These are phyloP conservation scores for Aureobasidium sp. DNA, from an alignment of 2,329 filamentous ascomycete species.

Conservation along the genomic window DNA sequence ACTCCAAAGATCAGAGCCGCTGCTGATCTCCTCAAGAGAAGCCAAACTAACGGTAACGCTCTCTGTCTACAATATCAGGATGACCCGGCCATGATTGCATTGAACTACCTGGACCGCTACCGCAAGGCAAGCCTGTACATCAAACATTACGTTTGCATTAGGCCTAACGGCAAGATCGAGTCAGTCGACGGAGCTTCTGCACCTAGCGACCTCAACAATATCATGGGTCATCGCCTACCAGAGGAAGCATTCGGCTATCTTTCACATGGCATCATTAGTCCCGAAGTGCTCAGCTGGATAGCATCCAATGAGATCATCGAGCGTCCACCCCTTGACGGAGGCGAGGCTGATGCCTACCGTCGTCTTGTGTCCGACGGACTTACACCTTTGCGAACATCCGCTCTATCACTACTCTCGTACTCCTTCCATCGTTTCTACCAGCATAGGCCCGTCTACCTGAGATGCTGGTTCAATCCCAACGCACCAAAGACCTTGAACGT, in stretches of 20 bases:
- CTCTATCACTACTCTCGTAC: conserved; percentile 70
- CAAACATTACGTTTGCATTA: conserved; percentile 79
- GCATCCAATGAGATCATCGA: conserved; percentile 72
- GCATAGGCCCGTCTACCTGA: conserved; percentile 68
- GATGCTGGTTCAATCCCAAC: conserved; percentile 74
- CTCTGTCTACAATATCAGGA: conserved; percentile 71
- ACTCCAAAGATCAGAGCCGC: conserved; percentile 62
- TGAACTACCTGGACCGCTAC: conserved; percentile 78
- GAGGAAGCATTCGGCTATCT: conserved; percentile 88
- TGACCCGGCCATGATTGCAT: conserved; percentile 62
- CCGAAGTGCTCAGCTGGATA: conserved; percentile 74
- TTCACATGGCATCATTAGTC: conserved; percentile 71
- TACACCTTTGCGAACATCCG: conserved; percentile 65
- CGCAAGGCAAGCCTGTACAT: conserved; percentile 78
- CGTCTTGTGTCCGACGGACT: conserved; percentile 69
- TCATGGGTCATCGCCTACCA: conserved; percentile 82
- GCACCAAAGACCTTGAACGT: conserved; percentile 45
- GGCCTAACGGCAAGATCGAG: conserved; percentile 66
- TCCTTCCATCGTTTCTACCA: conserved; percentile 77
- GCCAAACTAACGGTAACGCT: conserved; percentile 61
- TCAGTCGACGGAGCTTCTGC: conserved; percentile 67
- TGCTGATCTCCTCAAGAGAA: conserved; percentile 63
- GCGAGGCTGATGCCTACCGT: conserved; percentile 72
- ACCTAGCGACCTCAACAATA: conserved; percentile 78
- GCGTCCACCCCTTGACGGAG: conserved; percentile 77